These are phyloP conservation scores for Linnemannia schmuckeri DNA, from an alignment of 192 early-diverging fungal species.

Conservation along the genomic window DNA sequence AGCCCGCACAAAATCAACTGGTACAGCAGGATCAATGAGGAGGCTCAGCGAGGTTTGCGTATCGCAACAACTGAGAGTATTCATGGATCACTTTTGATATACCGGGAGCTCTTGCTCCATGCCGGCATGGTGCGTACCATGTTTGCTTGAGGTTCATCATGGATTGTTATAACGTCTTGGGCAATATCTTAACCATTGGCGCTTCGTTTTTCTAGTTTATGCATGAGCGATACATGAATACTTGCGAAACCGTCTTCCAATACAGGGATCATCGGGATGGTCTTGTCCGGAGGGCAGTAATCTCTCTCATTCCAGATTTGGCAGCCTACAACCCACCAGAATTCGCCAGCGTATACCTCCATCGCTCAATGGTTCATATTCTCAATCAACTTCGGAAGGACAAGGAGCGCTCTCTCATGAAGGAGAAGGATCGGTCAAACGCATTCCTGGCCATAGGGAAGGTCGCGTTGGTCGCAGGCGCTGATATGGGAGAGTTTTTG, in stretches of 20 bases:
- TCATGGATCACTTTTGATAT: slow-evolving; percentile 89
- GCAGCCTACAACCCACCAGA: slow-evolving; percentile 81
- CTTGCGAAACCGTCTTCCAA: slow-evolving; percentile 81
- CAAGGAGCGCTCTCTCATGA: slow-evolving; percentile 68
- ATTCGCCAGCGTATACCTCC: slow-evolving; percentile 80
- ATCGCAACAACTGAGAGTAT: slow-evolving; percentile 79
- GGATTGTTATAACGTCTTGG: not conserved
- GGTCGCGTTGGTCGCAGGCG: slow-evolving; percentile 83
- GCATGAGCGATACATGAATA: slow-evolving; percentile 79
- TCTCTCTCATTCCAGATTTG: slow-evolving; percentile 84
- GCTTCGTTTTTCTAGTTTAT: slow-evolving; percentile 75
- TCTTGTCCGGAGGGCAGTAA: slow-evolving; percentile 85
- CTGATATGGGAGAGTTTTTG: slow-evolving; percentile 83
- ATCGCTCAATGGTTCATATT: slow-evolving; percentile 80
- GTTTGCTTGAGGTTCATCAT: not conserved
- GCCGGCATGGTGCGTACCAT: slow-evolving; percentile 76
- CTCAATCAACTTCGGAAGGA: slow-evolving; percentile 80
- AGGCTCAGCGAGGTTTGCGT: slow-evolving; percentile 80
- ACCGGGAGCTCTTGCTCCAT: slow-evolving; percentile 83
- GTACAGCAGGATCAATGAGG: slow-evolving; percentile 88
- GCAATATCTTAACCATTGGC: not conserved
- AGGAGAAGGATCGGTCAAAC: slow-evolving; percentile 53
- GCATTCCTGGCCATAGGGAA: slow-evolving; percentile 90
- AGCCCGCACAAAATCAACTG: slow-evolving; percentile 69
- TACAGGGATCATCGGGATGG: slow-evolving; percentile 85